A percentile compares a stretch with the other conserved stretches of the same genome.
Evolutionary conservation across 257 asterid genomes (phyloP).

Genomic region (Fraxinus anomala): DNA sequence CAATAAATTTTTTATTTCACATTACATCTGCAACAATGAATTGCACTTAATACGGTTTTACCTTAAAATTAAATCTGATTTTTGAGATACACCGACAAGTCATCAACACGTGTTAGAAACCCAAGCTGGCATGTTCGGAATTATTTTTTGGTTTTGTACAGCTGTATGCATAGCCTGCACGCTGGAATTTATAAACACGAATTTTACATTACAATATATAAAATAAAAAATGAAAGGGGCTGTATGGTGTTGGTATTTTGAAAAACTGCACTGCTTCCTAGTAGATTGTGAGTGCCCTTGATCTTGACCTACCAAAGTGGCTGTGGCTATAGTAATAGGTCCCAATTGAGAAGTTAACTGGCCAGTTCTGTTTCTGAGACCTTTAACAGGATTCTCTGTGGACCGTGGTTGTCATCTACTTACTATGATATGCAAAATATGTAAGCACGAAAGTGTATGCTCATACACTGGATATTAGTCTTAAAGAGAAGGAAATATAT

Average conservation of each 20-base stretch:
- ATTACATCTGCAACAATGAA: not conserved
- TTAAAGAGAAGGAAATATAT: slow-evolving; percentile 25
- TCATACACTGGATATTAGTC: not conserved
- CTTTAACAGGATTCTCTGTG: not conserved
- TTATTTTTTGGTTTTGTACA: not conserved
- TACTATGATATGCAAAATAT: not conserved
- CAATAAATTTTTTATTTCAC: not conserved
- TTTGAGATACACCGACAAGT: too few relatives aligned
- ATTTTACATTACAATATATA: too few relatives aligned
- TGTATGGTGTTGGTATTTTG: too few relatives aligned
- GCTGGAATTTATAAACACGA: too few relatives aligned
- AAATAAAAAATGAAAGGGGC: too few relatives aligned
- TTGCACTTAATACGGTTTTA: not conserved
- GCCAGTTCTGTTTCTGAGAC: not conserved
- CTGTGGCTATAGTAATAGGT: not conserved
- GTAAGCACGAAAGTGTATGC: not conserved
- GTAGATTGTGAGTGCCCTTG: slow-evolving; percentile 23
- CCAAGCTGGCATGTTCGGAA: not conserved
- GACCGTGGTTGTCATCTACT: not conserved
- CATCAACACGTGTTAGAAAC: too few relatives aligned
- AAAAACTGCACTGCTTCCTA: not conserved
- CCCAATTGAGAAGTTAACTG: slow-evolving; percentile 2
- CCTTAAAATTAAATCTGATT: too few relatives aligned
- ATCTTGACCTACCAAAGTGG: not conserved
- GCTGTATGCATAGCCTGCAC: too few relatives aligned